Evolutionary conservation across 306 rosid species (phyloP).

Genomic region (Carpinus viminea): DNA sequence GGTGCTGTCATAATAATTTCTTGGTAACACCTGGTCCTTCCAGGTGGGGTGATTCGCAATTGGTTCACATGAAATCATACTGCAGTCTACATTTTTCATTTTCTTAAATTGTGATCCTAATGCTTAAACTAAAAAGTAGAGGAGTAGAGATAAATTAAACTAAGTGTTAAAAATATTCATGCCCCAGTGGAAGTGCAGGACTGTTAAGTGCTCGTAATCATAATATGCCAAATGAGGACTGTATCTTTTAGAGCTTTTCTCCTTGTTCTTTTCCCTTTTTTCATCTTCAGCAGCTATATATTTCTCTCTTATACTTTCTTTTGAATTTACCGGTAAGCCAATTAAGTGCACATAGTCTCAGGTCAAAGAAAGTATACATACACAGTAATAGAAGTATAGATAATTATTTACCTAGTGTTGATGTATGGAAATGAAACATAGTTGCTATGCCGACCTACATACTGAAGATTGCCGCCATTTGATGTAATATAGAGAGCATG

Average conservation of each 20-base stretch:
- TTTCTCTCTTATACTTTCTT: neutral
- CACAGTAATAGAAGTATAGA: no score
- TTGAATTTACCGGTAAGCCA: neutral
- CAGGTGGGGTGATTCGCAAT: neutral
- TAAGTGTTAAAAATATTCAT: neutral
- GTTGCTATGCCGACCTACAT: neutral
- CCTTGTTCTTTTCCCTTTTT: neutral
- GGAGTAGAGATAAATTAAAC: neutral
- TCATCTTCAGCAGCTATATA: neutral
- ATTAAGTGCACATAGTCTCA: neutral
- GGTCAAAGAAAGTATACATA: neutral
- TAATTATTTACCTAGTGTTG: no score
- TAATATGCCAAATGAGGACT: neutral
- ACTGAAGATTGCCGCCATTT: neutral
- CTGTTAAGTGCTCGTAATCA: neutral
- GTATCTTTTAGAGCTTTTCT: neutral
- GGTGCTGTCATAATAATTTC: neutral
- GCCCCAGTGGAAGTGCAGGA: neutral
- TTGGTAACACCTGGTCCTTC: neutral
- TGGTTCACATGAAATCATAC: neutral
- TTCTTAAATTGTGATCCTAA: neutral
- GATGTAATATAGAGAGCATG: neutral
- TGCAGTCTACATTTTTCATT: neutral
- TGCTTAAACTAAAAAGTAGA: neutral
- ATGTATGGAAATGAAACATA: neutral